phyloP scores from a whole-genome alignment of 108 stramenopile genomes.

The Cafeteria roenbergensis region DNA sequence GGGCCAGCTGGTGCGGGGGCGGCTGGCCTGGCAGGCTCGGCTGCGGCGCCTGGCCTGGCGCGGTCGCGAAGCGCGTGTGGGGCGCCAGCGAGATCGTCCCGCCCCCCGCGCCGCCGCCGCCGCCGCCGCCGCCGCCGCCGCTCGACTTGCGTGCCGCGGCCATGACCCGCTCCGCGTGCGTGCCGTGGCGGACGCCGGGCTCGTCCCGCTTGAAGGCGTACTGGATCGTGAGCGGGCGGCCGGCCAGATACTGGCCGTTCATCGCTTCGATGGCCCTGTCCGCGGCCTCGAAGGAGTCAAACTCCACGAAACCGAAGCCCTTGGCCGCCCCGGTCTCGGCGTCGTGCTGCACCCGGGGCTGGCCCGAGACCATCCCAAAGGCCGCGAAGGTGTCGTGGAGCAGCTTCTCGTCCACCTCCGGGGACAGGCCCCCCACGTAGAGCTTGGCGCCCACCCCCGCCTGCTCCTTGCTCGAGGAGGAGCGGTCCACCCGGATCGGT shows the following conservation, averaged over 20 bases:
- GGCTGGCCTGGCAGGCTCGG: no score
- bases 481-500: slow-evolving; percentile 75
- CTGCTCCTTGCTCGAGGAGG: slow-evolving; percentile 62
- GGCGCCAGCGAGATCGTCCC: slow-evolving; percentile 4
- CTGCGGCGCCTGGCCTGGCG: not conserved
- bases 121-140: not conserved
- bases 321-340: slow-evolving; percentile 60
- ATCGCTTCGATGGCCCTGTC: slow-evolving; percentile 96
- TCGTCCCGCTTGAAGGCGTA: slow-evolving; percentile 91
- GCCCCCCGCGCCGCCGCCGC: not conserved
- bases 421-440: slow-evolving; percentile 86
- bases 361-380: slow-evolving; percentile 80
- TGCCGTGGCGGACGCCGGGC: slow-evolving; percentile 78
- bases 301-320: slow-evolving; percentile 87
- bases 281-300: slow-evolving; percentile 75
- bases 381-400: slow-evolving; percentile 92
- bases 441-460: slow-evolving; percentile 91
- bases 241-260: slow-evolving; percentile 88
- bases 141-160: slow-evolving; percentile 40
- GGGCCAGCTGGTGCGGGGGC: no score
- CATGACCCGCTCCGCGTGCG: slow-evolving; percentile 86
- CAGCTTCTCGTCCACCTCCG: slow-evolving; percentile 87
- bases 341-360: slow-evolving; percentile 58
- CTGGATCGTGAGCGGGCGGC: slow-evolving; percentile 80
- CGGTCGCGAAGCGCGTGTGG: not conserved